Evolutionary conservation across 768 basidiomycete genomes (phyloP), one percentile per base, ranked within the genome.

Genomic region (Pleurotus pulmonarius): DNA sequence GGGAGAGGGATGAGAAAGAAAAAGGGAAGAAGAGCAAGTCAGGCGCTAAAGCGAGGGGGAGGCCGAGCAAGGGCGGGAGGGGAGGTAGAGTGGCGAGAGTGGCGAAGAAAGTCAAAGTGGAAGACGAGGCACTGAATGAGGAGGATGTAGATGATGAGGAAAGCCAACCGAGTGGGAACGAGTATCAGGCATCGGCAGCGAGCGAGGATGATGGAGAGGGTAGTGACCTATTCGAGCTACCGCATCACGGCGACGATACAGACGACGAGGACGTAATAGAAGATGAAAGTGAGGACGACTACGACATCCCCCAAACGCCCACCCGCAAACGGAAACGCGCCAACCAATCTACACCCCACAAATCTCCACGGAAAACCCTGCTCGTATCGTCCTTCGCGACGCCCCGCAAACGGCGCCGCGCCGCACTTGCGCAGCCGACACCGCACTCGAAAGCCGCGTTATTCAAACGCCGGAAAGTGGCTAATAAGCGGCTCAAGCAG

Each of bases 401-500:
- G 6, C 48, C 48, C 20, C 48, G 48, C 22, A 49, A 49, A 34
- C 25, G 25, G 11, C 48, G 48, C 29, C 13, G 22, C 41, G 77
- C 76, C 4, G 24, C 25, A 15, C 59, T 82, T 18, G 86, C 78
- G 3, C 81, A 83, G 24, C 86, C 87, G 7, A 91, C 89, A 0
- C 88, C 89, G 4, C 87, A 87, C 64, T 90, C 89, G 34, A 90
- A 90, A 66, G 85, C 82, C 12, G 83, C 83, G 7, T 72, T 89
- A 3, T 18, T 37, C 8, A 74, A 74, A 25, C 74, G 76, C 39
- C 80, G 85, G 22, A 66, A 58, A 39, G 63, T 61, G 43, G 64
- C 45, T 54, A 63, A 41, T 16, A 59, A 26, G 46, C 56, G 47
- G 12, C 61, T 11, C 24, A 41, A 20, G 46, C 63, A 24, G 48